Base-by-base conservation (phyloP, 2,329 filamentous ascomycete genomes). In the Teratosphaeriaceae sp. region DNA sequence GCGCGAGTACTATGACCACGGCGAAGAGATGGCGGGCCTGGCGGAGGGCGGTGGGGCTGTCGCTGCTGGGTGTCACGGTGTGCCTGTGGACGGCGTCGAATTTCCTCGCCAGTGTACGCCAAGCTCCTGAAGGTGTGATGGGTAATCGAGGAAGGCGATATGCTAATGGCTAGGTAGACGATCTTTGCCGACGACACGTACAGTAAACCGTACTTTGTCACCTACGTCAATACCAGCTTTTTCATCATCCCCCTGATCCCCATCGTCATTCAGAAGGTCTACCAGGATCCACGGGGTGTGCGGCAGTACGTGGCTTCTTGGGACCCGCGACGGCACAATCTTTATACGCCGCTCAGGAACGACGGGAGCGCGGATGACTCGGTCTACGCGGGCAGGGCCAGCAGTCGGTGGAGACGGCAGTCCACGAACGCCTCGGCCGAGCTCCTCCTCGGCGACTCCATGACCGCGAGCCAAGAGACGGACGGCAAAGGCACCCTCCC, bases 101-200 rank as follows among this genome's bases (percentile, higher is more conserved):
- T 65, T 98, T 98, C 62, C 73, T 98, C 40, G 87, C 88, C 47
- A 95, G 88, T 63, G 89, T 95, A 72, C 63, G 84, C 75, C 11
- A 18, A 37, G 22, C n/a, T n/a, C n/a, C n/a, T n/a, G n/a, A 12
- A 44, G 7, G 12, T 7, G 21, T 5, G 47, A 8, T 11, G 15
- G 22, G 15, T 16, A 16, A 31, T 41, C 36, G 39, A 22, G 12
- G 20, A 8, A 12, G 15, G n/a, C n/a, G n/a, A n/a, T 11, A 30
- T 39, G 18, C 24, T 43, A 23, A 38, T 15, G 21, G 6, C 24
- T 35, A 20, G 5, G 30, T 55, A 88, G 89, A 90, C 83, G 46
- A 94, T 98, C 49, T 95, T 98, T 65, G 89, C 89, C 55, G 88
- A 97, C 62, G 77, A 87, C 50, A 88, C 87, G 7, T 98, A 90